A percentile compares a stretch with the other conserved stretches of the same genome.
phyloP scores from a whole-genome alignment of 306 rosid species.

The Purshia tridentata region DNA sequence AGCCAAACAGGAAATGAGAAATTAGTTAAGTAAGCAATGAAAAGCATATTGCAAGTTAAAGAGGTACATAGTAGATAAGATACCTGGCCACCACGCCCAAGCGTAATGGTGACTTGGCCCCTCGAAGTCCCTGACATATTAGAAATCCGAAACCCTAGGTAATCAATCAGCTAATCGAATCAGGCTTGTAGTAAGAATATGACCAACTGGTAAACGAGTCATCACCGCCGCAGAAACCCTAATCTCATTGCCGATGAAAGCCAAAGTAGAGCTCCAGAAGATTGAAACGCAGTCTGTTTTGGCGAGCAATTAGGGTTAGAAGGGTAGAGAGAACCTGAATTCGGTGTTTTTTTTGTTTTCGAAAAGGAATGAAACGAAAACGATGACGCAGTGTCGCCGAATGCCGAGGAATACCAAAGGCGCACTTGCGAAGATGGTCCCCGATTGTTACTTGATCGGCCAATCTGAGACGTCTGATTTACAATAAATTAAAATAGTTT shows the following conservation, averaged over 20 bases:
- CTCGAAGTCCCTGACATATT: conserved; percentile 68
- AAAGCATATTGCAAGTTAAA: not conserved
- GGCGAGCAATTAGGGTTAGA: not conserved
- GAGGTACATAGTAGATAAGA: not conserved
- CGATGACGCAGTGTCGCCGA: not conserved
- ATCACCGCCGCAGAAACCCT: conserved; percentile 32
- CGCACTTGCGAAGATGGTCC: not conserved
- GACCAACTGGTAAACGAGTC: conserved; percentile 15
- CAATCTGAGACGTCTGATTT: not conserved
- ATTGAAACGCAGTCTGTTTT: not conserved
- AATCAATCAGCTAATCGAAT: conserved; percentile 25
- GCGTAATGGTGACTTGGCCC: conserved; percentile 80
- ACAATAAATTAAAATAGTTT: not conserved
- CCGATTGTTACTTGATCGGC: not conserved
- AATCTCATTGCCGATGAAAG: conserved; percentile 17
- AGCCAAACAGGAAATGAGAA: not conserved
- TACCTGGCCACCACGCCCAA: conserved; percentile 92
- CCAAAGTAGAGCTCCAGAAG: conserved; percentile 2
- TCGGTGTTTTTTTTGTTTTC: not conserved
- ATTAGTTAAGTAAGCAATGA: not conserved
- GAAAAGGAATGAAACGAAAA: not conserved
- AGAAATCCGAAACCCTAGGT: conserved; percentile 49
- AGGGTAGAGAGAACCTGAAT: not conserved
- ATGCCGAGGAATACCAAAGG: not conserved
- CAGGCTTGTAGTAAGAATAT: not conserved